These are phyloP conservation scores for Colletotrichum incanum DNA, from an alignment of 2,329 filamentous ascomycete genomes.

Conservation along the genomic window DNA sequence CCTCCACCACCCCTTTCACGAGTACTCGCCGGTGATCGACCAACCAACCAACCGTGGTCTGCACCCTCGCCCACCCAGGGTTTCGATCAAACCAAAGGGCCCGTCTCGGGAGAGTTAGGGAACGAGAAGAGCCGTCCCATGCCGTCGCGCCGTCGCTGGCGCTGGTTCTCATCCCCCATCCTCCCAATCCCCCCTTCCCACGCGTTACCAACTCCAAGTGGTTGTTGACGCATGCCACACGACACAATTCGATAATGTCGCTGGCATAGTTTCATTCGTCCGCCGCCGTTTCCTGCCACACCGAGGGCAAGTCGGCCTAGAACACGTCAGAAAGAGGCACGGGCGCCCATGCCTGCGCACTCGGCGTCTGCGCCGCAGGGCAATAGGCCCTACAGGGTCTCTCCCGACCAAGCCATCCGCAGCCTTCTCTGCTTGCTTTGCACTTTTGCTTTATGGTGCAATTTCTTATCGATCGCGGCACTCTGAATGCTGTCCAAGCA, in stretches of 20 bases:
- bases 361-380: conserved; percentile 8
- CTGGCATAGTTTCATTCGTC: conserved; percentile 35
- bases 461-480: conserved; percentile 8
- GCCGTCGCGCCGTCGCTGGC: conserved; percentile 23
- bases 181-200: not conserved
- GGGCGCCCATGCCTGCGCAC: not conserved
- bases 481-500: not conserved
- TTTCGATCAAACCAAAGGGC: not conserved
- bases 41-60: not conserved
- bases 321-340: conserved; percentile 33
- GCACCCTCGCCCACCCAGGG: not conserved
- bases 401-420: conserved; percentile 11
- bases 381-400: conserved; percentile 15
- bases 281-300: conserved; percentile 16
- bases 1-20: conserved; percentile 8
- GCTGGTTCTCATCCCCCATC: not conserved
- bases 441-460: not conserved
- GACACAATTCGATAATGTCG: conserved; percentile 27
- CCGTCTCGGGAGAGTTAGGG: conserved; percentile 39
- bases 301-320: conserved; percentile 15
- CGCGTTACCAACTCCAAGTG: not conserved
- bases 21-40: conserved; percentile 11
- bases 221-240: conserved; percentile 2
- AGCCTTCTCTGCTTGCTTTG: conserved; percentile 6
- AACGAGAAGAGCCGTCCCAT: conserved; percentile 37